These are phyloP conservation scores for Monosporascus sp. DNA, from an alignment of 2,329 filamentous ascomycete genomes.

Conservation along the genomic window DNA sequence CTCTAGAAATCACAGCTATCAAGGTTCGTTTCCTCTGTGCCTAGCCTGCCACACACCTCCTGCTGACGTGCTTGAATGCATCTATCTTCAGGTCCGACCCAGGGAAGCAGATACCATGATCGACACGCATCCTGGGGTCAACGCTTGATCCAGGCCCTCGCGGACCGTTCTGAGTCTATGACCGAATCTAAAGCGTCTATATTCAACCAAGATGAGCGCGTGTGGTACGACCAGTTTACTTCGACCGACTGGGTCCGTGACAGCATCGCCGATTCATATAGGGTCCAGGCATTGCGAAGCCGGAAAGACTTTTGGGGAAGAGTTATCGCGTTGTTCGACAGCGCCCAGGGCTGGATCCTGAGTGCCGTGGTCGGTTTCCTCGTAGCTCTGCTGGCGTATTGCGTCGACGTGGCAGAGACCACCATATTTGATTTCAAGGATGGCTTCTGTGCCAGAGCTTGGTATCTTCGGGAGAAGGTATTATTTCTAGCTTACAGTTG, in stretches of 20 bases:
- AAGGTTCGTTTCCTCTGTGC: constrained; percentile 27
- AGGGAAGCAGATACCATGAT: constrained; percentile 43
- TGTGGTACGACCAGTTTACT: constrained; percentile 98
- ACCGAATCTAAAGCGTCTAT: constrained; percentile 61
- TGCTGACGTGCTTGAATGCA: constrained; percentile 1
- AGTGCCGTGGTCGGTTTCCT: constrained; percentile 85
- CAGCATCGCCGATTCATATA: constrained; percentile 88
- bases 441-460: constrained; percentile 70
- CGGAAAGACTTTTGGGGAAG: constrained; percentile 83
- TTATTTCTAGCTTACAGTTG: constrained; percentile 9
- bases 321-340: constrained; percentile 71
- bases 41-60: neutral
- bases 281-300: constrained; percentile 75
- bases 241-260: constrained; percentile 98
- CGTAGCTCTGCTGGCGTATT: constrained; percentile 80
- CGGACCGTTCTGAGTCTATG: constrained; percentile 52
- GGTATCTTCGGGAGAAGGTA: constrained; percentile 69
- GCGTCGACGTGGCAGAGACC: constrained; percentile 81
- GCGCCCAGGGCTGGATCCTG: constrained; percentile 88
- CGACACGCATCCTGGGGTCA: constrained; percentile 55
- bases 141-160: constrained; percentile 58
- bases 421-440: constrained; percentile 87
- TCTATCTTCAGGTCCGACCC: constrained; percentile 10
- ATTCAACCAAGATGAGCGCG: constrained; percentile 69
- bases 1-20: constrained; percentile 39